A percentile compares a stretch with the other conserved stretches of the same genome.
Conservation (phyloP, 345 rosid species). For the Salix brachista region DNA sequence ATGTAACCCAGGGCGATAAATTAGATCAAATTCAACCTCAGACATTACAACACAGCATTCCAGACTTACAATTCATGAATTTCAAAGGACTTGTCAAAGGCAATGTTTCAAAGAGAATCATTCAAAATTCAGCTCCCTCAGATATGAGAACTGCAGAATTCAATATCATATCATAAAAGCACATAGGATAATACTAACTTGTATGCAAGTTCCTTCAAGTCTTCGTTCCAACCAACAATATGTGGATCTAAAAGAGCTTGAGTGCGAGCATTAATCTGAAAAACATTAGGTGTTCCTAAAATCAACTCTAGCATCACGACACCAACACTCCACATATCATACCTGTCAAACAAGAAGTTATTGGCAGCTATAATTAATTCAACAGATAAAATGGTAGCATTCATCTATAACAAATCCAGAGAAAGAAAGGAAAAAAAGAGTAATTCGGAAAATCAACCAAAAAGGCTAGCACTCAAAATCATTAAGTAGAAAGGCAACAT, state of each 20-base stretch:
- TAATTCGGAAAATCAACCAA: background rate
- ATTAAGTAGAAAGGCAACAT: conserved; percentile 23
- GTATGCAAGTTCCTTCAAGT: conserved; percentile 81
- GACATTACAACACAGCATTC: background rate
- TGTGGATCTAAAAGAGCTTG: conserved; percentile 77
- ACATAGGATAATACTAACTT: conserved; percentile 44
- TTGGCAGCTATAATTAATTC: background rate
- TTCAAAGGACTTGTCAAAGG: background rate
- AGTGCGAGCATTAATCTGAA: conserved; percentile 63
- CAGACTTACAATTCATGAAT: background rate
- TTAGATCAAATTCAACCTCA: background rate
- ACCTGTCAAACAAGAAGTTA: conserved; percentile 38
- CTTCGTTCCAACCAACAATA: conserved; percentile 80
- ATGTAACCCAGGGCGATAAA: background rate
- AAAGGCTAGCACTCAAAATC: background rate
- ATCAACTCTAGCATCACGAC: conserved; percentile 90
- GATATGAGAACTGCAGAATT: background rate
- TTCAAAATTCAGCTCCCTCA: background rate
- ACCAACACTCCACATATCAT: conserved; percentile 97
- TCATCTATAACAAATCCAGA: background rate
- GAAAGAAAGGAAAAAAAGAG: background rate
- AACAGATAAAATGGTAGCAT: conserved; percentile 1
- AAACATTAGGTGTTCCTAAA: conserved; percentile 83
- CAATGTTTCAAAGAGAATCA: background rate
- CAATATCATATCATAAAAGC: background rate